A percentile compares a stretch with the other conserved stretches of the same genome.
These are phyloP conservation scores for Exophiala xenobiotica DNA, from an alignment of 2,329 filamentous ascomycete genomes.

Conservation along the genomic window DNA sequence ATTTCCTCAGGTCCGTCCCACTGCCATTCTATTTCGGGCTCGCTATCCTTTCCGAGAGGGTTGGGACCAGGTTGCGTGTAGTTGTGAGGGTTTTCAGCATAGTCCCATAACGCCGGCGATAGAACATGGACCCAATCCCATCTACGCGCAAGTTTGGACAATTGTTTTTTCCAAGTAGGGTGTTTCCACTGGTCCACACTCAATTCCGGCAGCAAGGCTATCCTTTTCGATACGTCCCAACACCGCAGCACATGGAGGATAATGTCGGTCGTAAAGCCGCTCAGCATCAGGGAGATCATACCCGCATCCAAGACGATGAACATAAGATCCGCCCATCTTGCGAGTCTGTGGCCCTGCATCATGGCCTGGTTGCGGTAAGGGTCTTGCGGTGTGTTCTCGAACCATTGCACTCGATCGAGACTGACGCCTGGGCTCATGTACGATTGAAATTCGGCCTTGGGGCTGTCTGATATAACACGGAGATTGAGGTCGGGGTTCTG, in stretches of 20 bases:
- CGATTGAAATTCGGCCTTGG: slow-evolving; percentile 26
- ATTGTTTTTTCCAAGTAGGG: slow-evolving; percentile 81
- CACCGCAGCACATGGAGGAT: slow-evolving; percentile 77
- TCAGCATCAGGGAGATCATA: slow-evolving; percentile 81
- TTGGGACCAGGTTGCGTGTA: slow-evolving; percentile 43
- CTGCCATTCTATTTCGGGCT: slow-evolving; percentile 33
- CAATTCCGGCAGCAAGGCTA: slow-evolving; percentile 85
- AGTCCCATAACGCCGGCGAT: slow-evolving; percentile 79
- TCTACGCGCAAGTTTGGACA: slow-evolving; percentile 76
- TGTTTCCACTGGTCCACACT: slow-evolving; percentile 86
- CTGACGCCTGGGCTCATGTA: slow-evolving; percentile 21
- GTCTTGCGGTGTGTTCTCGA: slow-evolving; percentile 28
- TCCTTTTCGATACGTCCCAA: slow-evolving; percentile 84
- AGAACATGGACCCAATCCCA: slow-evolving; percentile 87
- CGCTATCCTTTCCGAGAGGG: slow-evolving; percentile 15
- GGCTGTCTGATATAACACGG: slow-evolving; percentile 26
- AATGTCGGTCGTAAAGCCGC: slow-evolving; percentile 77
- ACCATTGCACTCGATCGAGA: slow-evolving; percentile 27
- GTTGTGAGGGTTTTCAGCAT: slow-evolving; percentile 56
- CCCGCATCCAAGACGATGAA: slow-evolving; percentile 84
- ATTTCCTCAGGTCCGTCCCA: slow-evolving; percentile 32
- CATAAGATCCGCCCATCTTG: slow-evolving; percentile 84
- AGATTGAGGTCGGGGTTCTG: slow-evolving; percentile 29
- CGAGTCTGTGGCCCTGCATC: slow-evolving; percentile 55
- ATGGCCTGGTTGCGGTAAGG: slow-evolving; percentile 27